Evolutionary conservation across 2,329 filamentous ascomycete genomes (phyloP), one percentile per base, ranked within the genome.

Genomic region (Nothopassalora personata): DNA sequence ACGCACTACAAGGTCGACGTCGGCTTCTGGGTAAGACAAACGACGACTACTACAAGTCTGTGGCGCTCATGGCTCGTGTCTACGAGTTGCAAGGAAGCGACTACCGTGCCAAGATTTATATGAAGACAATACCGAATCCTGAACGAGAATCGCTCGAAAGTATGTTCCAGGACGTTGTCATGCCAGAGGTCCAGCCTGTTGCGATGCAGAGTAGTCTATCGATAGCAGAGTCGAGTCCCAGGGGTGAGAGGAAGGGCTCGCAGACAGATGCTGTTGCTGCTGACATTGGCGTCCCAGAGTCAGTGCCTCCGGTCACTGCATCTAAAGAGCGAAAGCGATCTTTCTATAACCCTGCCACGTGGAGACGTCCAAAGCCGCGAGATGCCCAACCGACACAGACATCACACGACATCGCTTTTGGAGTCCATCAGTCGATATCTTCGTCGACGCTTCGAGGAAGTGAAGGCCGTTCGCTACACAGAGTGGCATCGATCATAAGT

Each of bases 11-110:
- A 36, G 54, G 57, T 23, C 53, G 62, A 31, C 62, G 61, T 15
- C 43, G 54, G 18, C 39, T 62, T 4, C 34, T 64, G 11, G 62
- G 62, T 5, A 64, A 62, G 52, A 31, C 47, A 1, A 50, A 60
- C 33, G 31, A 48, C 5, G 48, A 56, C 11, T 54, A 51, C 46
- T 58, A 53, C 43, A 18, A 47, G 33, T 64, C 60, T 15, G 45
- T 64, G 10, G 60, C 62, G 10, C 54, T 64, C 28, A 53, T 64
- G 54, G 62, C 62, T n/a, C 54, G 57, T 8, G 58, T 64, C 9
- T 53, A 53, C 27, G 54, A 55, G 23, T 34, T 64, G 19, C 56
- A 59, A 50, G 57, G 50, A 7, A 53, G 58, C 23, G 46, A 36
- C 8, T 43, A 47, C 27, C 56, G 60, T n/a, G 57, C 56, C 6